Base-by-base conservation (phyloP, 1,139 yeast genomes). In the Taphrina sp. region DNA sequence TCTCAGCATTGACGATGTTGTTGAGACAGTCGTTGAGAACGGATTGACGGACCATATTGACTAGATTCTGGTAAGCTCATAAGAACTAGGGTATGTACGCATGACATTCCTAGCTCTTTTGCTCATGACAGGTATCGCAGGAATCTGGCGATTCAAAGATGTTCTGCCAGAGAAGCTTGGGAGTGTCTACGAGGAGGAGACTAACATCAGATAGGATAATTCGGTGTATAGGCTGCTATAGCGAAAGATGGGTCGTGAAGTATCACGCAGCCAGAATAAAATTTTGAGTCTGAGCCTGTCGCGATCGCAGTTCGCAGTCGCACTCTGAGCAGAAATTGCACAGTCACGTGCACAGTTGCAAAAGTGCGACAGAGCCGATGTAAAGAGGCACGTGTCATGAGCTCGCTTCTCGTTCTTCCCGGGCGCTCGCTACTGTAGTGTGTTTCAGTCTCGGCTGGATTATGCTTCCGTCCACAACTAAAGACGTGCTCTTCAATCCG, bases 21-120 rank as follows among this genome's bases (percentile, higher is more conserved):
- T 92, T 90, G 74, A 92, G 85, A 74, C 98, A 97, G 79, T 92
- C 98, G 71, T 97, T 96, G 77, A 92, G 85, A 74, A 87, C 98
- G 68, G 98, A 92, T 49, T 49, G 54, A 29, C 54, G 33, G 33
- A 49, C 54, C 54, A 49, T 49, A 5, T 17, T 49, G 47, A 43
- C 47, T 43, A 43, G 14, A 31, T 5, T 12, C 7, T 33, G 20
- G 47, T 43, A 43, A 43, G 47, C 47, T n/a, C 16, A 26, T 17
- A 31, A 43, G 47, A 43, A 43, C 47, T 43, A 43, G 47, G 47
- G 47, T 43, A 43, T 43, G 47, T 26, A 26, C 31, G 7, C 12
- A 7, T 7, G 26, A 43, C 47, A 43, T 43, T 43, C 47, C 47
- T 43, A 43, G 47, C 47, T 43, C 47, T 31, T 43, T 31, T 26